Percentiles rank a stretch among this genome's conserved stretches.
Evolutionary conservation across 352 stramenopile genomes (phyloP).

Genomic region (Halophytophthora batemanensis): DNA sequence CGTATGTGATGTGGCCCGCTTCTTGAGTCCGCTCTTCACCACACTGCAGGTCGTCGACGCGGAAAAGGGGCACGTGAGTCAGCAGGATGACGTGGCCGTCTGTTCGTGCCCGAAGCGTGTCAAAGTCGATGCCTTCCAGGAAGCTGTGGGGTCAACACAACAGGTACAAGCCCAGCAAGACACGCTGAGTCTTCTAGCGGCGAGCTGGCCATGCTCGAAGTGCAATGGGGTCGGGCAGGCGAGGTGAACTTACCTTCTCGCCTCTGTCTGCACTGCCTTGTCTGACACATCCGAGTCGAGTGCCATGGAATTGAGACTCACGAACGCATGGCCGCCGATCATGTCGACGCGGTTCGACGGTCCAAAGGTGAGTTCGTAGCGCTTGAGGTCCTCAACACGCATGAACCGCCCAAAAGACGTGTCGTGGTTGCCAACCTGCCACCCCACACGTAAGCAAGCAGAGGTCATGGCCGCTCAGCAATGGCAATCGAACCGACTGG

Average conservation of each 20-base stretch:
- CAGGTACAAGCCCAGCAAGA: background rate
- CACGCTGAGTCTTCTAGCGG: no score
- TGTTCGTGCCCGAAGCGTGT: constrained; percentile 15
- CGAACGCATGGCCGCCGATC: constrained; percentile 49
- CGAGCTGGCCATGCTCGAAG: background rate
- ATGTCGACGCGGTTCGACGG: constrained; percentile 48
- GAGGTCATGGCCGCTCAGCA: background rate
- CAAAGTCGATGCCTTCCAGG: constrained; percentile 37
- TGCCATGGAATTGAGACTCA: constrained; percentile 79
- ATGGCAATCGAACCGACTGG: background rate
- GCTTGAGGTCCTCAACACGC: constrained; percentile 31
- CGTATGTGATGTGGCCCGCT: constrained; percentile 74
- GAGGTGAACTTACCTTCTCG: constrained; percentile 48
- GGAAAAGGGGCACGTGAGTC: constrained; percentile 61
- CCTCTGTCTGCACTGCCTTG: constrained; percentile 44
- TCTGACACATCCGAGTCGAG: constrained; percentile 56
- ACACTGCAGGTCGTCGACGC: constrained; percentile 53
- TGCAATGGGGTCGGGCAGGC: background rate
- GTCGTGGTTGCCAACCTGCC: constrained; percentile 75
- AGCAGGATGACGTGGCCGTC: constrained; percentile 44
- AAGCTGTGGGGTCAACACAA: constrained; percentile 27
- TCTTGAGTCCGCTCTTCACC: constrained; percentile 44
- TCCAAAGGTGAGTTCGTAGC: constrained; percentile 62
- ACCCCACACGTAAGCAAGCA: background rate
- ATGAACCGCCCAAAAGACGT: constrained; percentile 59